Conservation (phyloP, 805 yeast genomes). For the Schwanniomyces vanrijiae region DNA sequence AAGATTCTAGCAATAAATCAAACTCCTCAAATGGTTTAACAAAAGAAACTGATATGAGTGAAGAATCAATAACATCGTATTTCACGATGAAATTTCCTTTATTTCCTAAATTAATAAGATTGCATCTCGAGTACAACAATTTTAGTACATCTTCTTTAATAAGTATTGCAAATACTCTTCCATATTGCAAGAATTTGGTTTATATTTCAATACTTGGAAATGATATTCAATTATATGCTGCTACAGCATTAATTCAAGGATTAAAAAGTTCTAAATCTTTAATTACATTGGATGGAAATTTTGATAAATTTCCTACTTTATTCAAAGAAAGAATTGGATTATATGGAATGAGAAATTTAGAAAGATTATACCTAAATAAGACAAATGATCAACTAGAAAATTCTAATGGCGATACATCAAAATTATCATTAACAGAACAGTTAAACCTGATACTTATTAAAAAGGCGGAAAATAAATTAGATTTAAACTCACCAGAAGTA, state of each 20-base stretch:
- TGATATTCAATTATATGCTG: conserved; percentile 55
- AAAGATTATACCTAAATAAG: conserved; percentile 39
- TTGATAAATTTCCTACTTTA: conserved; percentile 56
- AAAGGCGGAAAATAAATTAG: conserved; percentile 32
- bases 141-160: conserved; percentile 56
- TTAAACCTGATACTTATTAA: conserved; percentile 29
- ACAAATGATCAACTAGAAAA: conserved; percentile 1
- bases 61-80: conserved; percentile 42
- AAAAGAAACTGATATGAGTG: neutral
- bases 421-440: conserved; percentile 23
- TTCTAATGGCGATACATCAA: conserved; percentile 6
- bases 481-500: conserved; percentile 33
- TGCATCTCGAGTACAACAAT: conserved; percentile 72
- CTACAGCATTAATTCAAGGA: conserved; percentile 66
- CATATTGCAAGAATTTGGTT: conserved; percentile 63
- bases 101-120: conserved; percentile 59
- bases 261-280: conserved; percentile 66
- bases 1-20: neutral
- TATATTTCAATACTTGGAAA: conserved; percentile 73
- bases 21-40: neutral
- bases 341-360: conserved; percentile 82
- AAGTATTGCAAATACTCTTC: conserved; percentile 64
- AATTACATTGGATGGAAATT: conserved; percentile 67
- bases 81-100: conserved; percentile 67
- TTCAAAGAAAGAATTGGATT: conserved; percentile 73